Percentiles rank a stretch among this genome's conserved stretches.
Conservation (phyloP, 2,329 filamentous ascomycete species). For the Myrmaecium sp. region DNA sequence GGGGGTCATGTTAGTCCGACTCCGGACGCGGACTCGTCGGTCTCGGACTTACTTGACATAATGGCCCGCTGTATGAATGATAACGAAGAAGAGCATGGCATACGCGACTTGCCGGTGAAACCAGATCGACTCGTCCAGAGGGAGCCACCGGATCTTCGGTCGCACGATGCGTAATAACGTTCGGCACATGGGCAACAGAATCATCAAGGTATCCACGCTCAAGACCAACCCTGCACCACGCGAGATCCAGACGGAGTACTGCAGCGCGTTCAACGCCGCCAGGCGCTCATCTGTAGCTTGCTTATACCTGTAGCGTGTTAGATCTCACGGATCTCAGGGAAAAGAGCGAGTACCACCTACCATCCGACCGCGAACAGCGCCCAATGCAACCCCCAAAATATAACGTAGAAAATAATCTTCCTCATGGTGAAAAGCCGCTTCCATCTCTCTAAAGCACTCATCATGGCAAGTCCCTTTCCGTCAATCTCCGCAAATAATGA, state of each 20-base stretch:
- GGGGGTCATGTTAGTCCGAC: no score
- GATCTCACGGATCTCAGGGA: conserved; percentile 7
- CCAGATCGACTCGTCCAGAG: conserved; percentile 93
- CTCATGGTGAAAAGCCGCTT: conserved; percentile 38
- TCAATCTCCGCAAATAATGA: no score
- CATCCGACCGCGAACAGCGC: conserved; percentile 72
- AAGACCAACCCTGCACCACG: conserved; percentile 80
- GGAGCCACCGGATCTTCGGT: conserved; percentile 74
- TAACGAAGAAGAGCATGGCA: conserved; percentile 65
- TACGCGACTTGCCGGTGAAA: conserved; percentile 94
- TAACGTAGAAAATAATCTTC: conserved; percentile 62
- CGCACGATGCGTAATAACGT: conserved; percentile 72
- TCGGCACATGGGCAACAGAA: conserved; percentile 86
- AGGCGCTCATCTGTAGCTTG: conserved; percentile 54
- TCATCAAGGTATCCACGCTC: conserved; percentile 69
- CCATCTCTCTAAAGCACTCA: no score
- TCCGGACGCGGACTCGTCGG: background rate
- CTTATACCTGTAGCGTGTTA: conserved; percentile 46
- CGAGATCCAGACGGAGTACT: conserved; percentile 89
- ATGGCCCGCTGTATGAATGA: conserved; percentile 60
- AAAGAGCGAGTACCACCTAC: conserved; percentile 32
- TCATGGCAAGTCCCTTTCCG: no score
- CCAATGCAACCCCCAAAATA: conserved; percentile 69
- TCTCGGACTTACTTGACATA: conserved; percentile 77
- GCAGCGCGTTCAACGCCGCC: conserved; percentile 61